Conservation (phyloP, 805 yeast species). For the Middelhovenomyces tepae region DNA sequence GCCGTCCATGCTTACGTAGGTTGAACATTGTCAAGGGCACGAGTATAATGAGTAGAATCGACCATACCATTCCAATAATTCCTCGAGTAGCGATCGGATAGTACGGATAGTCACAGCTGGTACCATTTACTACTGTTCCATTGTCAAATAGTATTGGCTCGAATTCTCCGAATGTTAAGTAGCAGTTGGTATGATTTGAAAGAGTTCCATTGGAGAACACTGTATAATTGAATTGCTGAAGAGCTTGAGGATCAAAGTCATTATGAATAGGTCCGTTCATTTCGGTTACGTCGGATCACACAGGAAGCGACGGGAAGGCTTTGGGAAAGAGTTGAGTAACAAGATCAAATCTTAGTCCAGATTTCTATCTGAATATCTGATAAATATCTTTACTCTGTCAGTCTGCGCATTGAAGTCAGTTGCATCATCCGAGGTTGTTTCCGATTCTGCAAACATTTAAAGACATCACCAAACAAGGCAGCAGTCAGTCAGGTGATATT, state of each 20-base stretch:
- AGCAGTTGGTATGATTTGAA: slow-evolving; percentile 22
- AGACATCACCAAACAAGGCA: too few relatives aligned
- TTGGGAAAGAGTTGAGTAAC: too few relatives aligned
- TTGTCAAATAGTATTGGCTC: slow-evolving; percentile 16
- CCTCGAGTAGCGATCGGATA: slow-evolving; percentile 19
- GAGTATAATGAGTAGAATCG: slow-evolving; percentile 13
- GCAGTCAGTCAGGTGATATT: too few relatives aligned
- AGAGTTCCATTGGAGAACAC: slow-evolving; percentile 23
- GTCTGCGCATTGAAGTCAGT: too few relatives aligned
- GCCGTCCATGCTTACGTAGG: slow-evolving; percentile 21
- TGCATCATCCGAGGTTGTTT: too few relatives aligned
- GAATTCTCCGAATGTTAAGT: slow-evolving; percentile 18
- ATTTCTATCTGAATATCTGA: too few relatives aligned
- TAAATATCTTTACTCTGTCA: too few relatives aligned
- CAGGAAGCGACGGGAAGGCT: too few relatives aligned
- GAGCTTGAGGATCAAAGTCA: slow-evolving; percentile 17
- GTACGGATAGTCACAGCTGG: slow-evolving; percentile 19
- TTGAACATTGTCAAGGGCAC: slow-evolving; percentile 20
- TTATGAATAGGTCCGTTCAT: slow-evolving; percentile 14
- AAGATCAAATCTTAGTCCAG: too few relatives aligned
- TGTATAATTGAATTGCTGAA: slow-evolving; percentile 15
- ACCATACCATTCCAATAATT: slow-evolving; percentile 19
- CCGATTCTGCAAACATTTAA: too few relatives aligned
- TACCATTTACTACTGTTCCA: slow-evolving; percentile 18
- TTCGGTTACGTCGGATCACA: too few relatives aligned